These are phyloP conservation scores for Cercophora scortea DNA, from an alignment of 495 filamentous ascomycete genomes.

Conservation along the genomic window DNA sequence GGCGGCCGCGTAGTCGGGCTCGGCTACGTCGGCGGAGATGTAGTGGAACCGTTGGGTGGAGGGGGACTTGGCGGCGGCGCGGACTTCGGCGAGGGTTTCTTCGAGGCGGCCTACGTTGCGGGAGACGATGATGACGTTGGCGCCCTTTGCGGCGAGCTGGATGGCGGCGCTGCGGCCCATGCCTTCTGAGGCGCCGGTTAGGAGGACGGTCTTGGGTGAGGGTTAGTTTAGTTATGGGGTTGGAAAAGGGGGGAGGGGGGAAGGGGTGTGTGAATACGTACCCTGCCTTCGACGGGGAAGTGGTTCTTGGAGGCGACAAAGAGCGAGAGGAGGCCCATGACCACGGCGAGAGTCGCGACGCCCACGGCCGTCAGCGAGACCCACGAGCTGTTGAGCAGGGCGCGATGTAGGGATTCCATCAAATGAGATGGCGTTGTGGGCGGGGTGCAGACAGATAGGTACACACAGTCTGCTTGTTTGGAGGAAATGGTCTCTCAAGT, in stretches of 20 bases:
- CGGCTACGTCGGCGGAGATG: slow-evolving; percentile 76
- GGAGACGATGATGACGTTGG: slow-evolving; percentile 78
- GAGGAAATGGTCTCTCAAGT: no score
- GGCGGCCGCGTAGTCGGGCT: slow-evolving; percentile 54
- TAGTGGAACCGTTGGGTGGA: slow-evolving; percentile 69
- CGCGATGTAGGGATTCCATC: not conserved
- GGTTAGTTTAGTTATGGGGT: not conserved
- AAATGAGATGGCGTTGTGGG: not conserved
- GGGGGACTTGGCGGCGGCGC: slow-evolving; percentile 51
- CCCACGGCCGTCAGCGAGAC: not conserved
- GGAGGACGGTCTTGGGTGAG: slow-evolving; percentile 63
- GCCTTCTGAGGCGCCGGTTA: slow-evolving; percentile 90
- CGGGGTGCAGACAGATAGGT: not conserved
- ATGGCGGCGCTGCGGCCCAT: slow-evolving; percentile 72
- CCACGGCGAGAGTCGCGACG: slow-evolving; percentile 33
- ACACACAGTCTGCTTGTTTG: no score
- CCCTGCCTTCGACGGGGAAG: slow-evolving; percentile 73
- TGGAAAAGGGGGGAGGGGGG: not conserved
- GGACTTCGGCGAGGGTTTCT: slow-evolving; percentile 56
- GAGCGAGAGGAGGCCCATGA: slow-evolving; percentile 47
- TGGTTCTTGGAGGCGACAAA: slow-evolving; percentile 58
- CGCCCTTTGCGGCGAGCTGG: slow-evolving; percentile 73
- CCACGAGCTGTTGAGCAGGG: slow-evolving; percentile 1
- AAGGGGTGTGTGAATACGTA: slow-evolving; percentile 30
- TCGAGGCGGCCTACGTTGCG: slow-evolving; percentile 71